Evolutionary conservation across 1,284 basidiomycete species (phyloP), one percentile per base, ranked within the genome.

Genomic region (Ustilago crameri): DNA sequence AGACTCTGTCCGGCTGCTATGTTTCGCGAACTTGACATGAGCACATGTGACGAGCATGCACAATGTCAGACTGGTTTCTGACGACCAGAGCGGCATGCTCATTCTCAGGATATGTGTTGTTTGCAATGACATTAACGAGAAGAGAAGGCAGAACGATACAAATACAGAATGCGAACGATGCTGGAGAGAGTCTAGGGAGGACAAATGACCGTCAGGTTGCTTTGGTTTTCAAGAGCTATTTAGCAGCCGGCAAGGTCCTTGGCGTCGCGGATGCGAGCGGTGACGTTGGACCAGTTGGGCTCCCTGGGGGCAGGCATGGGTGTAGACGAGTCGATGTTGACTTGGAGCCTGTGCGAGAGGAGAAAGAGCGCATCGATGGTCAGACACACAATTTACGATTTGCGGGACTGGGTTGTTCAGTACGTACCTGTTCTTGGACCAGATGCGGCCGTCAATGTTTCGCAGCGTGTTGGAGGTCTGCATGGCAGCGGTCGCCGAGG

Each of bases 171-270:
- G 57, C 63, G 34, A 47, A 22, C 20, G 41, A 46, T 5, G 23
- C 23, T 22, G 38, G 14, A 7, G 41, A 8, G 5, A 48, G 18
- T 10, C 23, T 20, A 41, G 37, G 23, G 17, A n/a, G 37, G 14
- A 23, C 24, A 41, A 7, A 7, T 42, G 35, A 26, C 8, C 10
- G 22, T 3, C 2, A 18, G 5, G 46, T 20, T 8, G 27, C 17
- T 22, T 26, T 24, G 22, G n/a, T 18, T 26, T 26, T 5, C 10
- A 30, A 8, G n/a, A 32, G 17, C 5, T n/a, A 23, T 9, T 55
- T 51, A 72, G 69, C 64, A 72, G 38, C 69, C 69, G 34, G 69
- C 69, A 5, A 72, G 69, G 35, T 60, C 47, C 56, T 64, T 63
- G 44, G 70, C 70, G 44, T 73, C 70, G 22, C 51, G 58, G 32